phyloP scores from a whole-genome alignment of 2,329 filamentous ascomycete genomes.

The Penicillium verrucosum region DNA sequence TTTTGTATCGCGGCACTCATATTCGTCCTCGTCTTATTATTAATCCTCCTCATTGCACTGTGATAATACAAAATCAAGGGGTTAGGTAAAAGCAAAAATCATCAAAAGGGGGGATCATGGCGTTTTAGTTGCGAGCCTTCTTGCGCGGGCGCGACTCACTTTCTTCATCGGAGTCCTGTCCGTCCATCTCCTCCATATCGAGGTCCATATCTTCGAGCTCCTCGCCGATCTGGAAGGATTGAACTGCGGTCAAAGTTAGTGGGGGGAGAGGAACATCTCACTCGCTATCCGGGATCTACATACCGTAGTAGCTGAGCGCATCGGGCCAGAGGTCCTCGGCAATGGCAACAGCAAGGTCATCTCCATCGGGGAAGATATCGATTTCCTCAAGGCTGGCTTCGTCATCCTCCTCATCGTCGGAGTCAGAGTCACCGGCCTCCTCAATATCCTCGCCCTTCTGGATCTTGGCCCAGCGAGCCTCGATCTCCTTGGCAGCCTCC shows the following conservation, averaged over 20 bases:
- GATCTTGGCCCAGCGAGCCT: conserved; percentile 53
- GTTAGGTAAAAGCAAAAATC: conserved; percentile 15
- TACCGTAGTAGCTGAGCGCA: conserved; percentile 89
- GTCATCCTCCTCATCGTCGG: conserved; percentile 55
- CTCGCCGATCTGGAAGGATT: conserved; percentile 68
- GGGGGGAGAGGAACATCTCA: neutral
- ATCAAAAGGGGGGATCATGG: conserved; percentile 18
- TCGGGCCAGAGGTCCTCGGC: conserved; percentile 86
- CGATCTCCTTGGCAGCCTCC: conserved; percentile 59
- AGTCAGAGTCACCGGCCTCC: conserved; percentile 40
- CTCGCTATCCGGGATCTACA: conserved; percentile 39
- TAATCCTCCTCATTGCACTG: conserved; percentile 71
- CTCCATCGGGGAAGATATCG: conserved; percentile 85
- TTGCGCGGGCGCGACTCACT: conserved; percentile 50
- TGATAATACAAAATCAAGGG: conserved; percentile 42
- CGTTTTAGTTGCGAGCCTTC: conserved; percentile 38
- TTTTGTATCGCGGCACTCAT: conserved; percentile 91
- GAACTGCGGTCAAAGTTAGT: conserved; percentile 51
- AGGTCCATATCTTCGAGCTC: conserved; percentile 53
- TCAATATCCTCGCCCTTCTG: conserved; percentile 52
- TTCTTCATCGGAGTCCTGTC: conserved; percentile 43
- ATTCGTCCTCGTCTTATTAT: conserved; percentile 77
- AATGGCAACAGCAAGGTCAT: conserved; percentile 75
- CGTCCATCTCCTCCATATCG: conserved; percentile 63
- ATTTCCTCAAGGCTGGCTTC: conserved; percentile 63